Base-by-base conservation (phyloP, 352 stramenopile genomes). In the Phytophthora sp. region DNA sequence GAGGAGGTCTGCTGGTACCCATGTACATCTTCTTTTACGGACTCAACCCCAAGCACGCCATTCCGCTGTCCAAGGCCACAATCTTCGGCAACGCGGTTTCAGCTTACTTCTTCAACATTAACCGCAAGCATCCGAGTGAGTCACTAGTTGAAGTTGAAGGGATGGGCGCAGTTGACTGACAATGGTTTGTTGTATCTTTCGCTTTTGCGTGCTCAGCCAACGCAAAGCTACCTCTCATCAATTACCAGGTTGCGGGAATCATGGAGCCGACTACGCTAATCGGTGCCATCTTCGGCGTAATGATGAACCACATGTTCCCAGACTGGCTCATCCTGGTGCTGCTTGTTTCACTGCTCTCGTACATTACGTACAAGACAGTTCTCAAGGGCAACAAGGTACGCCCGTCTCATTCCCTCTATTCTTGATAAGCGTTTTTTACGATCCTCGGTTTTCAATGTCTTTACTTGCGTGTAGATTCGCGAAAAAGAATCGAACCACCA, bases 221-320 rank as follows among this genome's bases (percentile, higher is more conserved):
- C 30, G 82, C 83, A 0, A 93, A 98, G 69, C 67, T 96, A 31
- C 95, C 96, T 10, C 78, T 99, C 17, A 97, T 99, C 34, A 96
- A 99, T 81, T 99, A 98, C 88, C 94, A 98, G 57, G 79, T 99
- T n/a, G 96, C 98, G n/a, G 68, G 98, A 3, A 92, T 99, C n/a
- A 99, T 99, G 97, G 96, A 99, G 82, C 97, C 97, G 2, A 85
- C 96, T 64, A 92, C 87, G 32, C 72, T 95, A 11, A 84, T 93
- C 28, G 87, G 87, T 31, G 60, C 84, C 44, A 82, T 93, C 63
- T 89, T 92, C 26, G 87, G 84, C 27, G 87, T 95, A 15, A 90
- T 93, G 82, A 74, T 91, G 67, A 95, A 95, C 62, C 78, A 88
- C 51, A 66, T 91, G 35, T 82, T 95, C 45, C 87, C 87, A 8